Evolutionary conservation across 345 rosid species (phyloP).

Genomic region (Salix exigua): DNA sequence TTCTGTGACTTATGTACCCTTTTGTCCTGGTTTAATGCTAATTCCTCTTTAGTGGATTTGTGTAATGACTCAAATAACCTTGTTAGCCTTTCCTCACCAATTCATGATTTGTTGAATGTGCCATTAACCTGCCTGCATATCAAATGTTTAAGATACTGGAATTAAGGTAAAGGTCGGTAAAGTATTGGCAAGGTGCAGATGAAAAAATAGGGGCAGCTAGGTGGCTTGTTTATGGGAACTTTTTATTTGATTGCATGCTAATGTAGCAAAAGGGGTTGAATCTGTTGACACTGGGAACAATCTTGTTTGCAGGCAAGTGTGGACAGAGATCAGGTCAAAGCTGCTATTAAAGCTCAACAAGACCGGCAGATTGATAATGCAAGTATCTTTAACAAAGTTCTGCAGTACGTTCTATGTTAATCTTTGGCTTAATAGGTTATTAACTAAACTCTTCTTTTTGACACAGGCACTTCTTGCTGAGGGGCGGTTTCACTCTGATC

Average conservation of each 20-base stretch:
- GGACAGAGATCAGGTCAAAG: slow-evolving; percentile 91
- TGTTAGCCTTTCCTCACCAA: background rate
- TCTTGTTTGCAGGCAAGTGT: slow-evolving; percentile 63
- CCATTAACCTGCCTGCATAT: background rate
- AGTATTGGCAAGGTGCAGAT: background rate
- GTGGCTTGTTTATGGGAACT: background rate
- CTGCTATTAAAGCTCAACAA: slow-evolving; percentile 98
- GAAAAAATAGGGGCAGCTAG: background rate
- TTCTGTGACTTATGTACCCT: background rate
- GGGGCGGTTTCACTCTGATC: slow-evolving; percentile 84
- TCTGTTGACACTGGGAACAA: background rate
- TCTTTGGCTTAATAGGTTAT: background rate
- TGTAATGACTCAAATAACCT: background rate
- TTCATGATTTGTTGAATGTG: background rate
- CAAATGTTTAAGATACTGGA: background rate
- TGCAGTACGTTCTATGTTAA: background rate
- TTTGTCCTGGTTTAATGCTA: background rate
- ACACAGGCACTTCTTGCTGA: slow-evolving; percentile 90
- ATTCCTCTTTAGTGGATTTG: background rate
- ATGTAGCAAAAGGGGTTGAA: background rate
- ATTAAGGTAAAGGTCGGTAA: background rate
- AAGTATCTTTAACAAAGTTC: slow-evolving; percentile 22
- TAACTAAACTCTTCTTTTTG: slow-evolving; percentile 5
- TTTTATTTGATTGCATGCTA: background rate
- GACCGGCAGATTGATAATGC: slow-evolving; percentile 93